Evolutionary conservation across 495 filamentous ascomycete genomes (phyloP), one percentile per base, ranked within the genome.

Genomic region (Tetracladium marchalianum): DNA sequence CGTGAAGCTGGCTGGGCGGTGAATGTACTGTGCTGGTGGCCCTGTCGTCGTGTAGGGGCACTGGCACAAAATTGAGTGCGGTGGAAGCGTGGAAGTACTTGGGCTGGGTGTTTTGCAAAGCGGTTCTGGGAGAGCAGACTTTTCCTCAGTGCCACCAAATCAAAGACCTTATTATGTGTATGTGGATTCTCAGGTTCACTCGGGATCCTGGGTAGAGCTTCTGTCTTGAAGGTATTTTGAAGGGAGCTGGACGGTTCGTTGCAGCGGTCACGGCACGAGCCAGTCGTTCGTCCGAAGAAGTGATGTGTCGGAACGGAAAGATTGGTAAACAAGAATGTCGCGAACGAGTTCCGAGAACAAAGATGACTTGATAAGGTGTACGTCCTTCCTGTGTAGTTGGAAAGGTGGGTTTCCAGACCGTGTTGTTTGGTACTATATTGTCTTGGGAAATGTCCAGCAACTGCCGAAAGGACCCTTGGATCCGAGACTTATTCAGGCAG

Each of bases 221-320:
- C 17, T 47, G 16, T 17, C 34, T 38, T 38, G 35, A 11, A 18
- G 18, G 15, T 42, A 34, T 46, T 31, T 35, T 37, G 39, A 46
- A 31, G 17, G 44, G 40, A 44, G n/a, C 19, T 36, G 12, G 31
- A 41, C 52, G 49, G 49, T 48, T 42, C 41, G 42, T 18, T 55
- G 52, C 48, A 58, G 51, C 48, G 45, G 50, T 44, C 49, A 34
- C 43, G 52, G 55, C 55, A 58, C 55, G 44, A 53, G 52, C 55
- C 55, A 58, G 31, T 55, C 39, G 55, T 58, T 58, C 55, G 55
- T 58, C 55, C 31, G 51, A 50, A 50, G 35, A 27, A 50, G 37
- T 52, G 47, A 51, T 49, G 2, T 53, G 33, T 57, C 54, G 54
- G n/a, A 47, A 42, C 35, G 10, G 50, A 27, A 27, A 3, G 7